Conservation (phyloP, 768 basidiomycete species). For the Suillus spraguei region DNA sequence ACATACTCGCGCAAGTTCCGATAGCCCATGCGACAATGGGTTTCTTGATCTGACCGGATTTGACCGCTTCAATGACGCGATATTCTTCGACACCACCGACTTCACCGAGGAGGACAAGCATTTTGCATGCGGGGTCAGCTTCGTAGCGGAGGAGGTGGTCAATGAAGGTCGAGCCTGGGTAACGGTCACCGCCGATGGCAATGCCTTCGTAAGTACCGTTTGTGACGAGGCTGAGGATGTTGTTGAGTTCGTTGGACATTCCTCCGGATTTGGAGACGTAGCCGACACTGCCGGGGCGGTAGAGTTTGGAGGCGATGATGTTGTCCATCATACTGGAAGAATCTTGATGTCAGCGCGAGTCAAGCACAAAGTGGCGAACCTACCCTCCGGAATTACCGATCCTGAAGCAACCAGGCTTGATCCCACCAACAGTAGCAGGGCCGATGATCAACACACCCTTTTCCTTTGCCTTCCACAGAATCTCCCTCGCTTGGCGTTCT, state of each 20-base stretch:
- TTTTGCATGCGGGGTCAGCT: conserved; percentile 95
- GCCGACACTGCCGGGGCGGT: conserved; percentile 95
- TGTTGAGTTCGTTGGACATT: conserved; percentile 99
- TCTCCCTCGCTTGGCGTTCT: conserved; percentile 95
- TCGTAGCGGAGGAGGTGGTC: conserved; percentile 99
- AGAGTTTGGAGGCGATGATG: conserved; percentile 98
- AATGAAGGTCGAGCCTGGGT: conserved; percentile 98
- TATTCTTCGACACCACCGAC: conserved; percentile 99
- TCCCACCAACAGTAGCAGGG: conserved; percentile 98
- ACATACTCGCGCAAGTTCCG: conserved; percentile 99
- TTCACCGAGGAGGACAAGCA: conserved; percentile 98
- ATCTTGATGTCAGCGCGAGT: neutral
- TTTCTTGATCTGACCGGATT: conserved; percentile 91
- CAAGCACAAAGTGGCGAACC: neutral
- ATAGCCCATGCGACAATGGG: conserved; percentile 99
- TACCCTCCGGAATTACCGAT: conserved; percentile 98
- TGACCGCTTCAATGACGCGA: conserved; percentile 97
- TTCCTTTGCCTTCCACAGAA: conserved; percentile 83
- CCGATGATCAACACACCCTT: conserved; percentile 93
- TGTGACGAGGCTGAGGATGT: conserved; percentile 94
- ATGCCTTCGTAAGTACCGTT: conserved; percentile 99
- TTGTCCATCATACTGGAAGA: conserved; percentile 95
- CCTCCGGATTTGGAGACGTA: conserved; percentile 99
- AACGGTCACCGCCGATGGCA: conserved; percentile 99
- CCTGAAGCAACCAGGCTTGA: conserved; percentile 99